Conservation (phyloP, 2,329 filamentous ascomycete species). For the Pseudogymnoascus sp. region DNA sequence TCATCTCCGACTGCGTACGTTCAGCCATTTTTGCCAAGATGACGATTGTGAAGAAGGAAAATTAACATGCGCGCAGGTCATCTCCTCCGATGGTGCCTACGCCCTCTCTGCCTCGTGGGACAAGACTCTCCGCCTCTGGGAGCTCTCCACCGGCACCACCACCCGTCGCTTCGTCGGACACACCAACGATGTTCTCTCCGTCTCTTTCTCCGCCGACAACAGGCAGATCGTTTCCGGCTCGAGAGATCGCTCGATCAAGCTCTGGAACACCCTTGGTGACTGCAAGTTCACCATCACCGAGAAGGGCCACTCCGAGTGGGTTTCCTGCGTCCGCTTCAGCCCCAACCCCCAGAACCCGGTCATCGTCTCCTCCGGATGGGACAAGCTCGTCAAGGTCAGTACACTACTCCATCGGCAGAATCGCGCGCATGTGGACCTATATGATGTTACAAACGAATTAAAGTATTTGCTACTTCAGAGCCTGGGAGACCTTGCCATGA, state of each 20-base stretch:
- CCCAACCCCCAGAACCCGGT: conserved; percentile 99
- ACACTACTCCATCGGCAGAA: conserved; percentile 18
- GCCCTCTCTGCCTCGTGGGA: conserved; percentile 98
- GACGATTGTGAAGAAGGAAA: conserved; percentile 17
- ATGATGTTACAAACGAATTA: conserved; percentile 51
- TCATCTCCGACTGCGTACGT: conserved; percentile 99
- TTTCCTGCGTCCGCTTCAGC: conserved; percentile 98
- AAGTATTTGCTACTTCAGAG: conserved; percentile 99
- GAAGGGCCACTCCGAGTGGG: conserved; percentile 99
- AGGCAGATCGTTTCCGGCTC: conserved; percentile 99
- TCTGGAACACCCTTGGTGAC: conserved; percentile 99
- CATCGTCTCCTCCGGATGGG: conserved; percentile 97
- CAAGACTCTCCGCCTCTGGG: conserved; percentile 99
- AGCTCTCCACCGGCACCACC: conserved; percentile 93
- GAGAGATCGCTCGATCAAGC: conserved; percentile 97
- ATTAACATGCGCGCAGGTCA: conserved; percentile 58
- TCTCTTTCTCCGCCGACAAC: conserved; percentile 99
- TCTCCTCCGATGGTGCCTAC: conserved; percentile 98
- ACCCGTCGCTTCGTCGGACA: conserved; percentile 98
- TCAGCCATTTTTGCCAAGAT: conserved; percentile 18
- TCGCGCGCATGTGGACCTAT: conserved; percentile 14
- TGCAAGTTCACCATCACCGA: conserved; percentile 99
- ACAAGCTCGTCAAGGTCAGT: conserved; percentile 99
- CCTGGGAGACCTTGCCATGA: conserved; percentile 75
- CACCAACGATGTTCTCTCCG: conserved; percentile 98